These are phyloP conservation scores for Penicillium chermesinum DNA, from an alignment of 495 filamentous ascomycete species.

Conservation along the genomic window DNA sequence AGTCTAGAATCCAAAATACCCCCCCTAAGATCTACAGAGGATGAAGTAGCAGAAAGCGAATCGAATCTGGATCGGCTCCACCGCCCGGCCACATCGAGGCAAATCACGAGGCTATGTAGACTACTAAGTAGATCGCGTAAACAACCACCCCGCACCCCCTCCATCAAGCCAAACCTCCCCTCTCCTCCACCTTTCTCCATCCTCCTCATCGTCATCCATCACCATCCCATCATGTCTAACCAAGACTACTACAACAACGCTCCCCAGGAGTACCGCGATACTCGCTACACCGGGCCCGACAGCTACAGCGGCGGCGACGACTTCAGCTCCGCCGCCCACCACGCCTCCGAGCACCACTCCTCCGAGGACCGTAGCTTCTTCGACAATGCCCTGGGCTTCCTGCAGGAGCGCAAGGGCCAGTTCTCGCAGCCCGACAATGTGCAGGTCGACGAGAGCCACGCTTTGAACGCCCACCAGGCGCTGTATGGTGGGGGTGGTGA, in stretches of 20 bases:
- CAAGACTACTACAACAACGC: conserved; percentile 5
- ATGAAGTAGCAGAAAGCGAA: not conserved
- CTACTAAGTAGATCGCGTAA: conserved; percentile 2
- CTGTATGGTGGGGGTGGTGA: conserved; percentile 43
- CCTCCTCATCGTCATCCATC: not conserved
- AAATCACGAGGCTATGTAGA: not conserved
- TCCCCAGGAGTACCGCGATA: conserved; percentile 14
- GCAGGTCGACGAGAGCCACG: conserved; percentile 53
- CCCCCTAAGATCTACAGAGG: not conserved
- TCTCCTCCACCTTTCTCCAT: not conserved
- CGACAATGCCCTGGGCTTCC: conserved; percentile 41
- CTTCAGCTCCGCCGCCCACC: conserved; percentile 40
- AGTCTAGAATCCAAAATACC: too few relatives aligned
- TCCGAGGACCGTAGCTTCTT: conserved; percentile 43
- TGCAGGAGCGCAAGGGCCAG: conserved; percentile 38
- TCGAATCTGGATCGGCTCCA: conserved; percentile 4
- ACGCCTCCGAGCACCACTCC: conserved; percentile 41
- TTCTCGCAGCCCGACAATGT: conserved; percentile 19
- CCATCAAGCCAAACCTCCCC: not conserved
- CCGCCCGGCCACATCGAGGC: conserved; percentile 4
- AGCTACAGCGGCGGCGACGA: conserved; percentile 29
- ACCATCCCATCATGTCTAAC: conserved; percentile 6
- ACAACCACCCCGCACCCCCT: conserved; percentile 5
- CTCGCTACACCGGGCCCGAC: conserved; percentile 8
- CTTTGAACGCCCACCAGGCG: conserved; percentile 50